A percentile compares a stretch with the other conserved stretches of the same genome.
Conservation (phyloP, 2,329 filamentous ascomycete species). For the Fusarium palustre region DNA sequence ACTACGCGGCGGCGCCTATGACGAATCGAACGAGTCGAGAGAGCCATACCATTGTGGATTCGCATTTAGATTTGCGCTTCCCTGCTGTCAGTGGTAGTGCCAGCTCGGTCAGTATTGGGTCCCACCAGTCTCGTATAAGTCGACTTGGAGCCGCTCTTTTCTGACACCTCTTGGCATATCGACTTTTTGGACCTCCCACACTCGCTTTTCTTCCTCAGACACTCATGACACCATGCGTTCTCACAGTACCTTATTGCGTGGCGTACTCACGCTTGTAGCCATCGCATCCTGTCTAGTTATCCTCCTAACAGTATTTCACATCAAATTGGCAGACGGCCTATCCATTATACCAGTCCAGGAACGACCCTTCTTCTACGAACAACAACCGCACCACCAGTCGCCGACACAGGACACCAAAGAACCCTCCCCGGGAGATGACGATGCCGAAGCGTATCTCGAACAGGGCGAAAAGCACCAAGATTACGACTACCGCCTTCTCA, state of each 20-base stretch:
- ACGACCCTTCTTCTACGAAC: slow-evolving; percentile 33
- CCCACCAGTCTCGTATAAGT: slow-evolving; percentile 6
- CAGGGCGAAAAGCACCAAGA: background rate
- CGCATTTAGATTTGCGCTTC: background rate
- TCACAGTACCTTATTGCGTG: slow-evolving; percentile 20
- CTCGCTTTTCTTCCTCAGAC: background rate
- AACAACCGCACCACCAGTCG: slow-evolving; percentile 6
- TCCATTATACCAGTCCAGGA: slow-evolving; percentile 15
- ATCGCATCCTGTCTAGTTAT: slow-evolving; percentile 11
- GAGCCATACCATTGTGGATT: slow-evolving; percentile 1
- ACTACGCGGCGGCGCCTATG: slow-evolving; percentile 17
- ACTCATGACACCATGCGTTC: slow-evolving; percentile 23
- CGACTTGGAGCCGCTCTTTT: background rate
- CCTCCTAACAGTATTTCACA: slow-evolving; percentile 23
- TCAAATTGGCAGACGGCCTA: slow-evolving; percentile 25
- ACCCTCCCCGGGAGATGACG: background rate
- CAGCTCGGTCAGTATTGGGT: background rate
- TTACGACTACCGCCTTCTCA: slow-evolving; percentile 32
- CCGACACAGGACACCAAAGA: background rate
- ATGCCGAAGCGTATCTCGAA: slow-evolving; percentile 1
- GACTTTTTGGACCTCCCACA: background rate
- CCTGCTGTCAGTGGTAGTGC: background rate
- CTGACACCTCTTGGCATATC: background rate
- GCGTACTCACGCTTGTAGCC: slow-evolving; percentile 24
- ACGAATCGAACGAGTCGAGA: background rate